These are phyloP conservation scores for Pulveroboletus ravenelii DNA, from an alignment of 768 basidiomycete genomes.

Conservation along the genomic window DNA sequence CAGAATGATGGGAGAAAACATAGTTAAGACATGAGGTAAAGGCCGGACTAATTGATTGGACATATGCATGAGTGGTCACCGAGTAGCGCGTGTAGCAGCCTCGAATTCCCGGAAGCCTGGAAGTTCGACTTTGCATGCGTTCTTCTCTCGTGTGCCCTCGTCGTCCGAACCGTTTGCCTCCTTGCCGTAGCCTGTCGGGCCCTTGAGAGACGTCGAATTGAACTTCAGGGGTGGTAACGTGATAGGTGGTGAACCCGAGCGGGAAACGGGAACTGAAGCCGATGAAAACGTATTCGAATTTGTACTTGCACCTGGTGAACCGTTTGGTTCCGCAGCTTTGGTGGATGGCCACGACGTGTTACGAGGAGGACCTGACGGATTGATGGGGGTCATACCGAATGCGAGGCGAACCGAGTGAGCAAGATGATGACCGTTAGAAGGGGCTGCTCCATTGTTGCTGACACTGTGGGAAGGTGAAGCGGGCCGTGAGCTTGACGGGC, in stretches of 20 bases:
- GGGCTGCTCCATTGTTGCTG: constrained; percentile 21
- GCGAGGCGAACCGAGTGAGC: constrained; percentile 82
- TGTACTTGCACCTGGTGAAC: constrained; percentile 7
- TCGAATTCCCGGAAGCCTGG: constrained; percentile 64
- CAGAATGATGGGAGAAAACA: constrained; percentile 4
- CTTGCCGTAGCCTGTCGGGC: constrained; percentile 12
- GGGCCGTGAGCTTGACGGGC: constrained; percentile 54
- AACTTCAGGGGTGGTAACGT: constrained; percentile 64
- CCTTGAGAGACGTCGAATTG: constrained; percentile 21
- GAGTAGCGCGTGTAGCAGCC: constrained; percentile 37
- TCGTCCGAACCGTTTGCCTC: constrained; percentile 21
- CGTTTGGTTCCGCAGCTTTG: constrained; percentile 9
- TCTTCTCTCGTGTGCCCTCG: constrained; percentile 17
- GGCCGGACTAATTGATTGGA: neutral
- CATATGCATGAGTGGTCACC: constrained; percentile 14
- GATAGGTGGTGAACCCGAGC: constrained; percentile 69
- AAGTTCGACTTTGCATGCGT: constrained; percentile 41
- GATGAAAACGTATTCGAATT: constrained; percentile 14
- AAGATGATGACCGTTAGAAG: constrained; percentile 54
- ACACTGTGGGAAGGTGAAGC: constrained; percentile 49
- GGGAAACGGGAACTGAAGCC: constrained; percentile 46
- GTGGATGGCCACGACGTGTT: constrained; percentile 38
- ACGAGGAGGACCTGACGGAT: constrained; percentile 30
- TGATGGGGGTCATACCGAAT: constrained; percentile 90
- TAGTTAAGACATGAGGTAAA: constrained; percentile 1